Conservation (phyloP, 495 filamentous ascomycete genomes). For the Talaromyces stipitatus region DNA sequence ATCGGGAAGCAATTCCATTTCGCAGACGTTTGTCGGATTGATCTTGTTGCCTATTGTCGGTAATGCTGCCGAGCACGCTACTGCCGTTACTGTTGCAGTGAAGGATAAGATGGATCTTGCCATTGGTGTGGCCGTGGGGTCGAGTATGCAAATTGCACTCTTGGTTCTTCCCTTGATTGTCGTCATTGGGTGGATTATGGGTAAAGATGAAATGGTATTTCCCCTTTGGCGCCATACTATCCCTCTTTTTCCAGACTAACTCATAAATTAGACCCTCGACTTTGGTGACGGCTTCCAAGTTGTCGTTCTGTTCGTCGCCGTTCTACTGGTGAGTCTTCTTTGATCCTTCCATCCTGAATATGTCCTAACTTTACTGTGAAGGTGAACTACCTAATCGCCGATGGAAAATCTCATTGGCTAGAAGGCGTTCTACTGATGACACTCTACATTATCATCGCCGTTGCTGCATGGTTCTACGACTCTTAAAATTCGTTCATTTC, state of each 20-base stretch:
- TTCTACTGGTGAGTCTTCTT: constrained; percentile 46
- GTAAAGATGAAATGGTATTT: constrained; percentile 38
- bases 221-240: background rate
- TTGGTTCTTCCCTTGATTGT: constrained; percentile 71
- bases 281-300: constrained; percentile 75
- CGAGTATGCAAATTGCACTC: constrained; percentile 80
- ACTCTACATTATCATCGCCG: constrained; percentile 66
- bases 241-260: constrained; percentile 10
- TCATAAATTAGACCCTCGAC: constrained; percentile 53
- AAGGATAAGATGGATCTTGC: constrained; percentile 91
- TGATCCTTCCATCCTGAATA: background rate
- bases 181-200: constrained; percentile 76
- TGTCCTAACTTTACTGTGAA: constrained; percentile 1
- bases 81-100: constrained; percentile 74
- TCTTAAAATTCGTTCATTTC: background rate
- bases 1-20: constrained; percentile 38
- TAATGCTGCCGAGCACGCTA: constrained; percentile 83
- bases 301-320: constrained; percentile 67
- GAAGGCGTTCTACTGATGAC: constrained; percentile 70
- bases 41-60: constrained; percentile 86
- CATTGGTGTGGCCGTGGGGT: constrained; percentile 78
- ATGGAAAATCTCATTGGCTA: constrained; percentile 55
- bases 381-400: constrained; percentile 75
- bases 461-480: constrained; percentile 41
- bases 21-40: constrained; percentile 72